phyloP scores from a whole-genome alignment of 257 asterid species.

The Petunia axillaris region DNA sequence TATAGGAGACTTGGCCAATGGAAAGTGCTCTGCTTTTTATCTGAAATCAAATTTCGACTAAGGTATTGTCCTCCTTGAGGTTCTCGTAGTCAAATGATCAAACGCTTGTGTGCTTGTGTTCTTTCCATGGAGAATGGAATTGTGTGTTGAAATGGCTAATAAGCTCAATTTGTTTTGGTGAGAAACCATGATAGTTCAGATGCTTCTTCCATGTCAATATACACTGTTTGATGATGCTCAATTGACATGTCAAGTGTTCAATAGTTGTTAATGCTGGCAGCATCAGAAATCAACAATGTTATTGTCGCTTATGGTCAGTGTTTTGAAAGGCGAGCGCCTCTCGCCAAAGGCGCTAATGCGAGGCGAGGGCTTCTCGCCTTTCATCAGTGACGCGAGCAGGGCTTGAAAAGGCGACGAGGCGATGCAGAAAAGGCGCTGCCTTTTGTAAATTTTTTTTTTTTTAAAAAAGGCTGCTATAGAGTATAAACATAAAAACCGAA shows the following conservation, averaged over 20 bases:
- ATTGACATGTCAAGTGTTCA: not conserved
- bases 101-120: not conserved
- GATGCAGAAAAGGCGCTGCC: no score
- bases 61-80: not conserved
- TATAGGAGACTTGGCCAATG: not conserved
- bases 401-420: no score
- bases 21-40: not conserved
- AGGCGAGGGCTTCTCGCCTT: no score
- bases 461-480: no score
- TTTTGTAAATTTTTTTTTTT: no score
- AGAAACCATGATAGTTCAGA: not conserved
- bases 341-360: no score
- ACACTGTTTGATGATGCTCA: not conserved
- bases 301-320: not conserved
- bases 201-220: not conserved
- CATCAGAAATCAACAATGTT: not conserved
- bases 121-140: conserved; percentile 14
- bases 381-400: no score
- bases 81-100: not conserved
- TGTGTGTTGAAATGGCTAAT: not conserved
- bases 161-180: not conserved
- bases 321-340: no score
- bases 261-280: not conserved
- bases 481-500: no score
- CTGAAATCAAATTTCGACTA: not conserved